Evolutionary conservation across 2,329 filamentous ascomycete genomes (phyloP).

Genomic region (Botryotinia narcissicola): DNA sequence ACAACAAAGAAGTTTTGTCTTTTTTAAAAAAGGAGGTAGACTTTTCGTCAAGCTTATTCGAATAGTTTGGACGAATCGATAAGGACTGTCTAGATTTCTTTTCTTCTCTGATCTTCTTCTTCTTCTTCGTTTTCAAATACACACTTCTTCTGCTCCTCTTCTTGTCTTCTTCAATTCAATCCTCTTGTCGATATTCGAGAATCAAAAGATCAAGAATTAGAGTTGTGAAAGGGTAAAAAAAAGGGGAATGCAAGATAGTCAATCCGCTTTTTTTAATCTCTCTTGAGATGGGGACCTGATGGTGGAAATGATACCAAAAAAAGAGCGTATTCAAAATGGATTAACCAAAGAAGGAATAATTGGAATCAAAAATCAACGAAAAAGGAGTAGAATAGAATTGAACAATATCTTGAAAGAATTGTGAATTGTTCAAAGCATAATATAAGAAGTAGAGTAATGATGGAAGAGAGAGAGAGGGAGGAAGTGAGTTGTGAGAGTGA

Average conservation of each 20-base stretch:
- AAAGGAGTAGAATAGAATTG: constrained; percentile 4
- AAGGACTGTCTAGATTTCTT: constrained; percentile 5
- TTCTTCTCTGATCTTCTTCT: background rate
- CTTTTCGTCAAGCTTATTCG: background rate
- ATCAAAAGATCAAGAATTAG: background rate
- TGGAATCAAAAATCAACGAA: constrained; percentile 13
- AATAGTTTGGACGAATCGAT: constrained; percentile 2
- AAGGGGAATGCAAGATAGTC: constrained; percentile 2
- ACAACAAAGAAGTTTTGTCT: constrained; percentile 20
- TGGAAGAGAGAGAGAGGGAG: background rate
- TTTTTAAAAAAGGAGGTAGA: constrained; percentile 15
- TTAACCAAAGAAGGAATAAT: constrained; percentile 21
- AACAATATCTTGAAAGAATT: constrained; percentile 9
- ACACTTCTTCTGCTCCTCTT: background rate
- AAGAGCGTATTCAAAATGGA: constrained; percentile 3
- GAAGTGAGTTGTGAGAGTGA: background rate
- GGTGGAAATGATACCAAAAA: constrained; percentile 2
- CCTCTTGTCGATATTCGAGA: background rate
- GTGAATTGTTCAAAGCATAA: constrained; percentile 7
- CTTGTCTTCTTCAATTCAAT: constrained; percentile 4
- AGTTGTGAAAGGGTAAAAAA: constrained; percentile 7
- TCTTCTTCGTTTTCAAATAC: background rate
- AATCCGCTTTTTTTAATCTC: constrained; percentile 9
- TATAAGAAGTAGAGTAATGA: constrained; percentile 4
- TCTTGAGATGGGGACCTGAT: background rate